Evolutionary conservation across 768 basidiomycete species (phyloP), one percentile per base, ranked within the genome.

Genomic region (Amanita pallidorosea): DNA sequence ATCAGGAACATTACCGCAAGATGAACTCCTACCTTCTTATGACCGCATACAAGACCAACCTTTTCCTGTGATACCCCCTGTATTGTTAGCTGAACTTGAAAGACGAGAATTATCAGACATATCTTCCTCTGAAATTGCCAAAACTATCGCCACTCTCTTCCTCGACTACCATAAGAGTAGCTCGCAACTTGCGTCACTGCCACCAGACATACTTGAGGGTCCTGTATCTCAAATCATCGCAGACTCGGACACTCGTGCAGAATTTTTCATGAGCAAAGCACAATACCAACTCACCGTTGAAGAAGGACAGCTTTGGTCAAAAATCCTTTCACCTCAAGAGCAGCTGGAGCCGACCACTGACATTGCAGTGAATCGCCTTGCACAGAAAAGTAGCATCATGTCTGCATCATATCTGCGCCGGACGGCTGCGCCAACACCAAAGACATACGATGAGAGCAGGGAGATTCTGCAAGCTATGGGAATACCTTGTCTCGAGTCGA

Each of bases 391-490:
- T 55, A 65, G 65, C 33, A 49, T 67, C 15, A 74, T 91, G 60
- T 79, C 75, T 9, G 70, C 74, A 38, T 88, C 85, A 5, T 91
- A 85, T 56, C 63, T 75, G 46, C 73, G 82, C 25, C 75, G 85
- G 7, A 77, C 67, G 49, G 74, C 75, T 53, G 63, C 77, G 4
- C 88, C 92, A 0, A 81, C 81, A 0, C 45, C 65, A 9, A 67
- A 70, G 25, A 89, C 85, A 2, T 93, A 90, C 57, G 66, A 70
- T 0, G 82, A 93, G 60, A 77, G 79, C 55, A 81, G 75, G 60
- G 75, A 78, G 47, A 76, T 94, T 20, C 58, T 95, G 7, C 58
- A 63, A 20, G 82, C 85, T 0, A 86, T 94, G 85, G 91, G 91
- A n/a, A 73, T 93, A 2, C 83, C 84, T 0, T 85, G 82, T 57